Evolutionary conservation across 352 stramenopile genomes (phyloP).

Genomic region (Globisporangium barbulae): DNA sequence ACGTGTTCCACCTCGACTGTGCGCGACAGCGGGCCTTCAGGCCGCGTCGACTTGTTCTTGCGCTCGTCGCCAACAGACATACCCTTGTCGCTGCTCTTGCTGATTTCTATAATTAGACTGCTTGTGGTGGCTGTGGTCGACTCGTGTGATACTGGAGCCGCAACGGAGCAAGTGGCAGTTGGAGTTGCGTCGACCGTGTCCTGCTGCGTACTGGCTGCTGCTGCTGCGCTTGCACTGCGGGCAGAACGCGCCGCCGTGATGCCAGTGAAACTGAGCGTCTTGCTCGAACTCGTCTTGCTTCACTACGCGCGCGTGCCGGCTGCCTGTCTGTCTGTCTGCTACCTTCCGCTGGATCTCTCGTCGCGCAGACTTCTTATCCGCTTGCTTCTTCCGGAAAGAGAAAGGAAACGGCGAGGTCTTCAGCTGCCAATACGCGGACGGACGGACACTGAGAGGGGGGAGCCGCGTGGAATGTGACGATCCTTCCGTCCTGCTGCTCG

Average conservation of each 20-base stretch:
- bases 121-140: constrained; percentile 1
- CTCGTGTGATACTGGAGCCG: too few relatives aligned
- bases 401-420: neutral
- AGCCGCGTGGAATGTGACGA: neutral
- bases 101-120: neutral
- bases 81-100: neutral
- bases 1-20: neutral
- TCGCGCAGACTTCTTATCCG: neutral
- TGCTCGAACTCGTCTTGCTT: constrained; percentile 15
- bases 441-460: neutral
- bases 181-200: neutral
- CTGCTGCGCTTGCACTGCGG: constrained; percentile 7
- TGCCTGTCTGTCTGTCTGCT: neutral
- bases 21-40: neutral
- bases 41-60: constrained; percentile 3
- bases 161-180: too few relatives aligned
- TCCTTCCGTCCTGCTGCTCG: neutral
- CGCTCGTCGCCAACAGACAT: constrained; percentile 43
- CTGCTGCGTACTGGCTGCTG: neutral
- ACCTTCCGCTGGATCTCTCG: neutral
- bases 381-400: neutral
- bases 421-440: neutral
- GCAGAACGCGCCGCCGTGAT: constrained; percentile 10
- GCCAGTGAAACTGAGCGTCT: constrained; percentile 9
- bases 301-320: neutral